Conservation (phyloP, 192 early-diverging fungal species). For the Rhizoclosmatium globosum region DNA sequence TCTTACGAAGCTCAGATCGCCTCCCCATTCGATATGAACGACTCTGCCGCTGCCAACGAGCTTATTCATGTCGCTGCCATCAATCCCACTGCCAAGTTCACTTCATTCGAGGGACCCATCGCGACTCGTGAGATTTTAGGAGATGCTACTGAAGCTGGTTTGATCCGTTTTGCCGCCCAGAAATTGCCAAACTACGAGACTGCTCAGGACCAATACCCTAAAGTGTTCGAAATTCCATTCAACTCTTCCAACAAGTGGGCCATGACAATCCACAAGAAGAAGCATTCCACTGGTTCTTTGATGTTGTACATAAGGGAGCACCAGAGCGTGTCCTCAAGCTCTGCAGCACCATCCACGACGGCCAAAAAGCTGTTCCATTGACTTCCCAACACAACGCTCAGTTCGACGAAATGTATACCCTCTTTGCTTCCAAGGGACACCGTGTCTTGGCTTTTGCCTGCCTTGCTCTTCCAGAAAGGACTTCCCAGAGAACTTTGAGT, state of each 20-base stretch:
- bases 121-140: conserved; percentile 67
- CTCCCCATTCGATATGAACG: conserved; percentile 65
- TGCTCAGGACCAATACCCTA: conserved; percentile 73
- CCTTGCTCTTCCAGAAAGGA: conserved; percentile 69
- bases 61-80: conserved; percentile 8
- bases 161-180: conserved; percentile 75
- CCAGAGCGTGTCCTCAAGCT: conserved; percentile 84
- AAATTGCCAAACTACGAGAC: conserved; percentile 76
- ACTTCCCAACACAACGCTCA: conserved; percentile 60
- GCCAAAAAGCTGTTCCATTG: conserved; percentile 62
- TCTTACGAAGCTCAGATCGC: conserved; percentile 58
- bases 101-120: conserved; percentile 69
- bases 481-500: conserved; percentile 77
- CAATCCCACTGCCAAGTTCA: conserved; percentile 21
- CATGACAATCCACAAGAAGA: conserved; percentile 83
- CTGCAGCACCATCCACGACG: conserved; percentile 74
- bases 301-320: conserved; percentile 88
- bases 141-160: conserved; percentile 88
- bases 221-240: conserved; percentile 97
- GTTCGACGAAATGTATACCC: conserved; percentile 74
- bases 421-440: conserved; percentile 85
- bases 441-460: conserved; percentile 91
- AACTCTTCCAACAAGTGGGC: conserved; percentile 92
- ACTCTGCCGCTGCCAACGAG: conserved; percentile 51
- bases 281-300: conserved; percentile 68